Evolutionary conservation across 2,329 filamentous ascomycete species (phyloP).

Genomic region (Fusarium staphyleae): DNA sequence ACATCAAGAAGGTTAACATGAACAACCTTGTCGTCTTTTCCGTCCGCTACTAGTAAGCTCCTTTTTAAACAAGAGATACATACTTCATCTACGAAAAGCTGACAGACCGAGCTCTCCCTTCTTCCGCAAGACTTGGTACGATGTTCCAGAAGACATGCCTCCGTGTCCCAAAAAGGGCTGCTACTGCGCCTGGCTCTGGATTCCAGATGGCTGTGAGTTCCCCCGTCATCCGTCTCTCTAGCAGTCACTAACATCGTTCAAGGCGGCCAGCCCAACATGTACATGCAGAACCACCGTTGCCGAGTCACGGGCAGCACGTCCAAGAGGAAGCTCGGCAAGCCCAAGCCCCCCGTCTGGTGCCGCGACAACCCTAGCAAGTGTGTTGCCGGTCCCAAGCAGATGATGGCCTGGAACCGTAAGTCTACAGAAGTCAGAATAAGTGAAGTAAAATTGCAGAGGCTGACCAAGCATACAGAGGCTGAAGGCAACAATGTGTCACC

Average conservation of each 20-base stretch:
- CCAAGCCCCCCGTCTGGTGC: constrained; percentile 53
- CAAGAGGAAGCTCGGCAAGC: constrained; percentile 50
- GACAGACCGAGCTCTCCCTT: constrained; percentile 37
- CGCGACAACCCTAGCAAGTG: constrained; percentile 51
- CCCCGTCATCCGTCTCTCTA: neutral
- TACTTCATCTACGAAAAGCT: neutral
- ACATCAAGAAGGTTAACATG: constrained; percentile 55
- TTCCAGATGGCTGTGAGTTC: constrained; percentile 41
- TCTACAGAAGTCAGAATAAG: neutral
- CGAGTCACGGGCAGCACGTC: constrained; percentile 54
- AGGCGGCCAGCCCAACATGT: constrained; percentile 43
- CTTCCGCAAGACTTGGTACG: constrained; percentile 42
- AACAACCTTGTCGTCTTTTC: constrained; percentile 61
- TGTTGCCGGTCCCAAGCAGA: constrained; percentile 57
- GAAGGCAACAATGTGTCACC: constrained; percentile 46
- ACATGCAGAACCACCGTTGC: constrained; percentile 60
- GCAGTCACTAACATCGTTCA: neutral
- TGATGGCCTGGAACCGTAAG: constrained; percentile 56
- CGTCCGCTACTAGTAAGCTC: constrained; percentile 51
- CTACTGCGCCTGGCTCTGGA: constrained; percentile 45
- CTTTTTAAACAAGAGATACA: no score
- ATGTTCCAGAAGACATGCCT: constrained; percentile 41
- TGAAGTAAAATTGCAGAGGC: neutral
- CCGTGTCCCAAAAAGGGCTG: constrained; percentile 41
- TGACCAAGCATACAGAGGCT: constrained; percentile 33